Conservation (phyloP, 2,329 filamentous ascomycete genomes). For the Pseudocercospora cruenta region DNA sequence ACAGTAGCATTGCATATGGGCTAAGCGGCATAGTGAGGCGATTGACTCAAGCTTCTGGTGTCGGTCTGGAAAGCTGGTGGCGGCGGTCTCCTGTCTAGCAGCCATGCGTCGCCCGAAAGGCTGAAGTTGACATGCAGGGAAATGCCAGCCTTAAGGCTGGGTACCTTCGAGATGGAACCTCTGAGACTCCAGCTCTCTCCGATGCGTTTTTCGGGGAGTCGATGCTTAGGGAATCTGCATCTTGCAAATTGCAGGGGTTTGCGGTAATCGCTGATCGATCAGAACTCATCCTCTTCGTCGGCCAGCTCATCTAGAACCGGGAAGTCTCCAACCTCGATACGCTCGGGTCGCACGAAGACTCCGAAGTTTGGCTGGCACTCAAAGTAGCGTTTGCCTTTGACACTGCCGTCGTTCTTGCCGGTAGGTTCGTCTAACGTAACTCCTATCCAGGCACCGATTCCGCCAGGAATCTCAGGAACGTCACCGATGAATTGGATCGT, state of each 20-base stretch:
- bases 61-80: neutral
- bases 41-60: neutral
- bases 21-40: neutral
- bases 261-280: slow-evolving; percentile 9
- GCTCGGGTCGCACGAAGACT: slow-evolving; percentile 77
- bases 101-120: slow-evolving; percentile 4
- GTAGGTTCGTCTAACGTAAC: slow-evolving; percentile 75
- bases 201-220: neutral
- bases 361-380: slow-evolving; percentile 69
- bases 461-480: slow-evolving; percentile 70
- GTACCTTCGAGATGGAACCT: neutral
- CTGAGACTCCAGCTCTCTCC: neutral
- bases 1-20: neutral
- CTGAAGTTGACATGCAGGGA: slow-evolving; percentile 17
- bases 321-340: slow-evolving; percentile 76
- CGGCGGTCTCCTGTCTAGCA: slow-evolving; percentile 3
- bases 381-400: slow-evolving; percentile 70
- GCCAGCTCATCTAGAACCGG: slow-evolving; percentile 68
- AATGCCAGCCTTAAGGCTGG: slow-evolving; percentile 9
- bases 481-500: slow-evolving; percentile 72
- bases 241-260: neutral
- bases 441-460: slow-evolving; percentile 69
- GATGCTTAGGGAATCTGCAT: neutral
- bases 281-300: slow-evolving; percentile 74
- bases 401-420: slow-evolving; percentile 80